Evolutionary conservation across 2,329 filamentous ascomycete genomes (phyloP).

Genomic region (Cephalotrichum gorgonifer): DNA sequence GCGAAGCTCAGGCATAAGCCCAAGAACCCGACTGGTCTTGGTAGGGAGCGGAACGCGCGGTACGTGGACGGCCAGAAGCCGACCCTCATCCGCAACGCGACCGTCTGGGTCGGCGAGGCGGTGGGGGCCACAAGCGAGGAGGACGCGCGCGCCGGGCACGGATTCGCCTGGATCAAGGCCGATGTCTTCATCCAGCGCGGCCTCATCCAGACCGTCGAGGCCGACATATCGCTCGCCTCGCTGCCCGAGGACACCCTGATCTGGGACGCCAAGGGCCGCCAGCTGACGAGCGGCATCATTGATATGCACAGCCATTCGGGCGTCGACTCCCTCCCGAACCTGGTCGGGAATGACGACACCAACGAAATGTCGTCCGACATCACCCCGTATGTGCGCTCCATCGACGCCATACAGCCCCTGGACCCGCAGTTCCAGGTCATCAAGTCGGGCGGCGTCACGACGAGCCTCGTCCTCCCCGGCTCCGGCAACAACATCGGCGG

Average conservation of each 20-base stretch:
- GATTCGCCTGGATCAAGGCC: constrained; percentile 48
- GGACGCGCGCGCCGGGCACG: constrained; percentile 46
- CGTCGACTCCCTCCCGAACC: constrained; percentile 43
- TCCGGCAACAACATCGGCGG: constrained; percentile 66
- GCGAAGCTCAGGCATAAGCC: constrained; percentile 43
- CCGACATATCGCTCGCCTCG: constrained; percentile 26
- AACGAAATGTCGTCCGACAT: constrained; percentile 56
- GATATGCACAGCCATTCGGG: constrained; percentile 64
- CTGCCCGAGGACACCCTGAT: constrained; percentile 37
- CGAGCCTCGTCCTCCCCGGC: constrained; percentile 55
- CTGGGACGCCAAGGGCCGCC: constrained; percentile 49
- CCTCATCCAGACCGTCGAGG: constrained; percentile 44
- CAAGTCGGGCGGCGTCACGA: constrained; percentile 64
- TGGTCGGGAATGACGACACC: constrained; percentile 44
- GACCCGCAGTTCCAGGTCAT: constrained; percentile 59
- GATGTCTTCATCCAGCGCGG: constrained; percentile 53
- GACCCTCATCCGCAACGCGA: constrained; percentile 56
- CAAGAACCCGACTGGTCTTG: constrained; percentile 41
- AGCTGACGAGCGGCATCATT: constrained; percentile 56
- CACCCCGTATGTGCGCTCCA: constrained; percentile 57
- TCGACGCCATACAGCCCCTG: constrained; percentile 53
- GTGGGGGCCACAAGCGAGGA: constrained; percentile 35
- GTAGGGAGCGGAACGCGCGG: constrained; percentile 49
- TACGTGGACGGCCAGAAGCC: constrained; percentile 48
- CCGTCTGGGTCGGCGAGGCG: constrained; percentile 57